Conservation (phyloP, 257 asterid genomes). For the Capsicum baccatum region DNA sequence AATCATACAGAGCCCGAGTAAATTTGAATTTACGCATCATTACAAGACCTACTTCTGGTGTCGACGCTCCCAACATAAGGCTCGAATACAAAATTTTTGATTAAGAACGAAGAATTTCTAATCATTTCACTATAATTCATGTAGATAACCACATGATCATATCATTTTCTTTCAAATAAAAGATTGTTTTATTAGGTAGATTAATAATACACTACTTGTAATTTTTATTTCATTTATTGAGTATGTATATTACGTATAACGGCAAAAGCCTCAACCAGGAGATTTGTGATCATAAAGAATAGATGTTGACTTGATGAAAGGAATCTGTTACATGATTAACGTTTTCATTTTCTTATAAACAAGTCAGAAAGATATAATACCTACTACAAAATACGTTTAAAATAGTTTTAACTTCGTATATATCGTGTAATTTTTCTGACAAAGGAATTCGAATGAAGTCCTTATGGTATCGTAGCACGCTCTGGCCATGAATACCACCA, state of each 20-base stretch:
- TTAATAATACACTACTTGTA: not conserved
- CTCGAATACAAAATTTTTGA: not conserved
- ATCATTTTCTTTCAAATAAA: not conserved
- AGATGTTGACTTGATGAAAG: conserved; percentile 22
- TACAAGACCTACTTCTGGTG: not conserved
- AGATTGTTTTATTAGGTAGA: not conserved
- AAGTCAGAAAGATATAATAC: not conserved
- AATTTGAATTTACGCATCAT: not conserved
- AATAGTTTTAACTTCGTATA: too few species aligned
- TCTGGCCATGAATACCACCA: not conserved
- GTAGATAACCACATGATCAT: not conserved
- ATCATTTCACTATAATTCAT: not conserved
- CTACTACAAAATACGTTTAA: not conserved
- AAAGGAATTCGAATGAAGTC: too few species aligned
- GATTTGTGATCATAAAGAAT: not conserved
- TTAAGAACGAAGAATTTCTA: not conserved
- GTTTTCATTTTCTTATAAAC: not conserved
- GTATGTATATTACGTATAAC: not conserved
- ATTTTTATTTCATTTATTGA: not conserved
- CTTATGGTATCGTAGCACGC: too few species aligned
- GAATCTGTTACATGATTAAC: not conserved
- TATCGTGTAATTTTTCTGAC: too few species aligned
- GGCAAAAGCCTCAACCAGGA: not conserved
- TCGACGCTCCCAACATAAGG: not conserved
- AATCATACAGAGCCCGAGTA: not conserved